Conservation (phyloP, 495 filamentous ascomycete genomes). For the Daldinia caldariorum region DNA sequence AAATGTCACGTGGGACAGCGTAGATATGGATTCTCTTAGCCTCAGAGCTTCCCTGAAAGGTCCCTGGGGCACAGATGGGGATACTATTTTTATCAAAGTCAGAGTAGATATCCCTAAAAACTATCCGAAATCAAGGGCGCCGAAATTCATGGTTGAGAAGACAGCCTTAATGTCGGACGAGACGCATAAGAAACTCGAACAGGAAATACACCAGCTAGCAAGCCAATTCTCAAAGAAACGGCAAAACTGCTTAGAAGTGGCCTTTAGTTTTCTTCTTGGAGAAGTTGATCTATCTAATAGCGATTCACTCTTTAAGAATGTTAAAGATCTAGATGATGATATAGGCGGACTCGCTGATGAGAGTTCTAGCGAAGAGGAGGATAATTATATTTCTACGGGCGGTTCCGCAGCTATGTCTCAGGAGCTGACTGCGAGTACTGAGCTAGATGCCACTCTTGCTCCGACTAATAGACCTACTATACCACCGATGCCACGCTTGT, state of each 20-base stretch:
- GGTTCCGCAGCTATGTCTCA: slow-evolving; percentile 66
- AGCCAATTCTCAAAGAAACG: slow-evolving; percentile 72
- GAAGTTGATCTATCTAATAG: slow-evolving; percentile 81
- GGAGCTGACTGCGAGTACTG: slow-evolving; percentile 60
- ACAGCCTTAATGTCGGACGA: slow-evolving; percentile 80
- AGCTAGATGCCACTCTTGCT: slow-evolving; percentile 62
- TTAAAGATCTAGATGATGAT: slow-evolving; percentile 70
- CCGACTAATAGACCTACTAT: slow-evolving; percentile 75
- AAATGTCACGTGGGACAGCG: slow-evolving; percentile 87
- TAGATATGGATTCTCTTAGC: slow-evolving; percentile 78
- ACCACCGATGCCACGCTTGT: slow-evolving; percentile 77
- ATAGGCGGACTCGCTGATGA: slow-evolving; percentile 66
- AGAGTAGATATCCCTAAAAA: slow-evolving; percentile 79
- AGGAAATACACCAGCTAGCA: slow-evolving; percentile 76
- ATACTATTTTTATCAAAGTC: slow-evolving; percentile 78
- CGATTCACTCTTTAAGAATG: slow-evolving; percentile 72
- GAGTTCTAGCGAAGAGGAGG: slow-evolving; percentile 89
- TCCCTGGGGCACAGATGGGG: slow-evolving; percentile 80
- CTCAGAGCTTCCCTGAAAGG: slow-evolving; percentile 82
- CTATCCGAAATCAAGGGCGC: slow-evolving; percentile 76
- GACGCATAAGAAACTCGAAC: slow-evolving; percentile 67
- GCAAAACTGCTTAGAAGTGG: slow-evolving; percentile 83
- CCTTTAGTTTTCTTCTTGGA: slow-evolving; percentile 83
- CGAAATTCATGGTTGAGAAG: slow-evolving; percentile 77
- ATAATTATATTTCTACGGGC: slow-evolving; percentile 65